Conservation (phyloP, 164 flowering plant genomes). For the Houttuynia cordata region DNA sequence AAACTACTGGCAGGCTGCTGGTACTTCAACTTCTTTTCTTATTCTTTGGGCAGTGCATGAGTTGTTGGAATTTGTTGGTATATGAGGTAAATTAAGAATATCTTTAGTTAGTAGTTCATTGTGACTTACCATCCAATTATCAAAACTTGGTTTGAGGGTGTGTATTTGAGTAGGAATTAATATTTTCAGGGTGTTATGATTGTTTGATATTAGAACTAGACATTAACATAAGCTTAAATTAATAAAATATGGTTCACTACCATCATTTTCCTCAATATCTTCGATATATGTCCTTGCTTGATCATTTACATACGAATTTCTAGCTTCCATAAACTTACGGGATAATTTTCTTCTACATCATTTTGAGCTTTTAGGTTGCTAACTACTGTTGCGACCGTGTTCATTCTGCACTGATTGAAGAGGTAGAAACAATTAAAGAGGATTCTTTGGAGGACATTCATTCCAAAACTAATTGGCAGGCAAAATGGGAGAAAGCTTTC, state of each 20-base stretch:
- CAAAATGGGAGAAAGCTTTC: constrained; percentile 45
- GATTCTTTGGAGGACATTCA: constrained; percentile 10
- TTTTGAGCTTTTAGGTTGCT: constrained; percentile 42
- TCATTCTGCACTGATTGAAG: constrained; percentile 60
- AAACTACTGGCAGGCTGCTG: too few relatives aligned
- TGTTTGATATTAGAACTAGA: not conserved
- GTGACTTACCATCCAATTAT: too few relatives aligned
- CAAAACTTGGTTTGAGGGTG: too few relatives aligned
- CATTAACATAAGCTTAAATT: not conserved
- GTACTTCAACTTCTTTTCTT: too few relatives aligned
- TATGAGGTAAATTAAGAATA: too few relatives aligned
- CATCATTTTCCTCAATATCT: not conserved
- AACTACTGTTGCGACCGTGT: constrained; percentile 60
- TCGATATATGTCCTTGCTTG: not conserved
- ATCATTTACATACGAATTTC: not conserved
- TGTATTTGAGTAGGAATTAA: too few relatives aligned
- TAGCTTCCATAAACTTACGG: not conserved
- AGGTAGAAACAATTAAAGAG: constrained; percentile 27
- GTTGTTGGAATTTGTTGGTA: too few relatives aligned
- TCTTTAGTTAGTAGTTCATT: too few relatives aligned
- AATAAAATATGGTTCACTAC: too few relatives aligned
- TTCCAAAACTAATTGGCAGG: constrained; percentile 17
- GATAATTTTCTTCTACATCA: not conserved
- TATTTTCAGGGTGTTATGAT: not conserved
- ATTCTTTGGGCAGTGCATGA: too few relatives aligned